These are phyloP conservation scores for Acer saccharum DNA, from an alignment of 345 rosid genomes.

Conservation along the genomic window DNA sequence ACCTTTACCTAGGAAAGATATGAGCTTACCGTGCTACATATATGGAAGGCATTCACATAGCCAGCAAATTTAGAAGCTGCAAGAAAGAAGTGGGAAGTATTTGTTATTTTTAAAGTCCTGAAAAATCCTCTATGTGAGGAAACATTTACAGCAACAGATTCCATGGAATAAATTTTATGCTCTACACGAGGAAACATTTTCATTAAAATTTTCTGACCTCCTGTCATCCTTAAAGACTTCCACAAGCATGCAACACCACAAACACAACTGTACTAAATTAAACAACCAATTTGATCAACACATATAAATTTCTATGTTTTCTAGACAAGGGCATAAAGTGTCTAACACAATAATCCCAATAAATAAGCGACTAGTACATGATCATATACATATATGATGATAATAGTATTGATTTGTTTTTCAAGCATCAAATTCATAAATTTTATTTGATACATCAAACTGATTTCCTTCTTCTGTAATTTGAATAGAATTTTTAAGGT, in stretches of 20 bases:
- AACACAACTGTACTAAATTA: not conserved
- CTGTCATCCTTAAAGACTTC: not conserved
- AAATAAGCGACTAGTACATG: not conserved
- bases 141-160: not conserved
- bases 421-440: not conserved
- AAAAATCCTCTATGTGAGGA: not conserved
- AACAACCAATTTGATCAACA: not conserved
- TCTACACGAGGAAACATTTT: not conserved
- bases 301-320: not conserved
- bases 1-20: slow-evolving; percentile 3
- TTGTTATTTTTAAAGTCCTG: slow-evolving; percentile 9
- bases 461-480: not conserved
- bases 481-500: not conserved
- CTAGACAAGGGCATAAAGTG: not conserved
- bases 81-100: slow-evolving; percentile 18
- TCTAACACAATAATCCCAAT: not conserved
- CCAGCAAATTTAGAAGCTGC: slow-evolving; percentile 97
- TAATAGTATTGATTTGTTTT: not conserved
- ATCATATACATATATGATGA: not conserved
- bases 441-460: not conserved
- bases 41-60: slow-evolving; percentile 68
- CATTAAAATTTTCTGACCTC: not conserved
- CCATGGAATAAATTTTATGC: slow-evolving; percentile 1
- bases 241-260: not conserved
- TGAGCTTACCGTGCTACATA: slow-evolving; percentile 80